Percentiles rank a stretch among this genome's conserved stretches.
Conservation (phyloP, 2,329 filamentous ascomycete genomes). For the Phialemoniopsis sp. region DNA sequence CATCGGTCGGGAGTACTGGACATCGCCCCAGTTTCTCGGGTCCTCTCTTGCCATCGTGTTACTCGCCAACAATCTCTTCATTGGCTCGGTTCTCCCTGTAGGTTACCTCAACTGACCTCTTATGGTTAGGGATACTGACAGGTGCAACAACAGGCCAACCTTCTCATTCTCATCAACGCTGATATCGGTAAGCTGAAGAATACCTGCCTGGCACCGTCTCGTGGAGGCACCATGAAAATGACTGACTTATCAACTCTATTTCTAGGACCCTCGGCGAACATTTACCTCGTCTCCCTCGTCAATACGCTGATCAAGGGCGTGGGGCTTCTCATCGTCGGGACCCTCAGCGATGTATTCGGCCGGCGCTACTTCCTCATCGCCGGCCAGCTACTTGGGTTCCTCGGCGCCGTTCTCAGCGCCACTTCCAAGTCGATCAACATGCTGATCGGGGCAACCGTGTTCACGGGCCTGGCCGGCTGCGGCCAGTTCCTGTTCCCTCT, state of each 20-base stretch:
- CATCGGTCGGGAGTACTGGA: no score
- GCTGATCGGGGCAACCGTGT: constrained; percentile 3
- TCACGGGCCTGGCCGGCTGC: constrained; percentile 2
- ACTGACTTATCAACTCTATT: no score
- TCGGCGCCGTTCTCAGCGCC: constrained; percentile 2
- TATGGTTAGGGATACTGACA: neutral
- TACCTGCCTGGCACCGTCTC: no score
- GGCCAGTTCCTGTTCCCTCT: constrained; percentile 2
- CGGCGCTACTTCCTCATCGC: constrained; percentile 4
- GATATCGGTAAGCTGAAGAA: constrained; percentile 2
- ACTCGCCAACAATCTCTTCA: constrained; percentile 4
- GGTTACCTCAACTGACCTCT: neutral
- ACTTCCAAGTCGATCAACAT: constrained; percentile 1
- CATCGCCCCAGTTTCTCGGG: constrained; percentile 2
- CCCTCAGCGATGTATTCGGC: constrained; percentile 4
- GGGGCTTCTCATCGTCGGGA: constrained; percentile 3
- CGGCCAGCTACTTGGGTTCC: constrained; percentile 2
- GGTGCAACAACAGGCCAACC: neutral
- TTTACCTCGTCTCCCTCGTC: neutral
- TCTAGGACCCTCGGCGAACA: neutral
- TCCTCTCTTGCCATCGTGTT: constrained; percentile 3
- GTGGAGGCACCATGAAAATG: no score
- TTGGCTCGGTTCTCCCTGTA: constrained; percentile 3
- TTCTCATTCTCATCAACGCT: constrained; percentile 1
- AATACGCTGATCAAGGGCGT: constrained; percentile 5